These are phyloP conservation scores for Camellia japonica DNA, from an alignment of 148 eudicot species.

Conservation along the genomic window DNA sequence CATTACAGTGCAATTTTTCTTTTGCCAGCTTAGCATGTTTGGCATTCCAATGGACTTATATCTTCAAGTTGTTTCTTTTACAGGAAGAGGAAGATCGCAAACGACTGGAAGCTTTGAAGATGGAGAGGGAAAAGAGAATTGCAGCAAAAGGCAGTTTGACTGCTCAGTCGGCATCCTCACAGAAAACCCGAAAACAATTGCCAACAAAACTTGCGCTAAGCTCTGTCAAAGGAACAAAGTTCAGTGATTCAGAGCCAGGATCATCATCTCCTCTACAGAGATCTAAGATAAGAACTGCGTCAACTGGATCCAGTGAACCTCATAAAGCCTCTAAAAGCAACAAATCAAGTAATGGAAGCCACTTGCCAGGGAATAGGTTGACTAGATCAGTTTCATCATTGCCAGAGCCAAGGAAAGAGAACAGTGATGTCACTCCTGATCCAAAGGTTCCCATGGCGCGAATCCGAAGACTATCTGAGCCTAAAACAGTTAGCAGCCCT, in stretches of 20 bases:
- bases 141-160: constrained; percentile 64
- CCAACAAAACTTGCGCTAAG: constrained; percentile 62
- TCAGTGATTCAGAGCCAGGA: constrained; percentile 88
- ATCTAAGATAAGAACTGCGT: constrained; percentile 60
- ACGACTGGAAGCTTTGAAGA: constrained; percentile 75
- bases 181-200: constrained; percentile 46
- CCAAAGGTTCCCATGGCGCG: constrained; percentile 68
- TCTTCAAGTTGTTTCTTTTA: constrained; percentile 5
- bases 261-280: constrained; percentile 91
- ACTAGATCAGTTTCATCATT: constrained; percentile 74
- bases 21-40: constrained; percentile 13
- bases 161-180: constrained; percentile 48
- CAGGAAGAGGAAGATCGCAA: constrained; percentile 86
- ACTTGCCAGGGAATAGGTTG: constrained; percentile 47
- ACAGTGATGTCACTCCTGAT: constrained; percentile 46
- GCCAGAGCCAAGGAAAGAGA: constrained; percentile 53
- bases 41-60: too few species aligned
- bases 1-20: neutral
- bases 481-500: constrained; percentile 48
- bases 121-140: constrained; percentile 92
- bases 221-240: constrained; percentile 75
- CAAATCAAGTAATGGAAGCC: constrained; percentile 41
- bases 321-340: constrained; percentile 50
- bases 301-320: constrained; percentile 47
- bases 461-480: constrained; percentile 89